Evolutionary conservation across 495 filamentous ascomycete genomes (phyloP).

Genomic region (Penicillium waksmanii): DNA sequence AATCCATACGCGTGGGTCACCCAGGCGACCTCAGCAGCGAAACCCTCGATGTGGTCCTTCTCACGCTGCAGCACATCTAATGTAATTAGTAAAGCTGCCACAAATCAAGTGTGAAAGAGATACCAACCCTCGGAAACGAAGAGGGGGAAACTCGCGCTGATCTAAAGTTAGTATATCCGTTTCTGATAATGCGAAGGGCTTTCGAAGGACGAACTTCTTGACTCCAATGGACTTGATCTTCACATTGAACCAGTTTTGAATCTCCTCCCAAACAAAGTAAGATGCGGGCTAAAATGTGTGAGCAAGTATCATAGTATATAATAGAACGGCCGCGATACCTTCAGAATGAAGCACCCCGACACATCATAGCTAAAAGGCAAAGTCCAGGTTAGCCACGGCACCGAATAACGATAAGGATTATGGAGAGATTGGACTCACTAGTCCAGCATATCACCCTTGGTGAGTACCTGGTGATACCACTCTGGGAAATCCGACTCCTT

Average conservation of each 20-base stretch:
- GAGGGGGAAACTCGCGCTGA: constrained; percentile 87
- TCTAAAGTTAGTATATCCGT: background rate
- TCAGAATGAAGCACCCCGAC: constrained; percentile 93
- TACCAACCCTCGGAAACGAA: constrained; percentile 71
- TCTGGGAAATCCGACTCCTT: constrained; percentile 87
- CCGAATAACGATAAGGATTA: constrained; percentile 13
- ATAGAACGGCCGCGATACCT: constrained; percentile 45
- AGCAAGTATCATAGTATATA: constrained; percentile 3
- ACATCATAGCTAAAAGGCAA: constrained; percentile 63
- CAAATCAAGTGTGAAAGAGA: background rate
- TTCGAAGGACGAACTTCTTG: background rate
- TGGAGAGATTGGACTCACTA: constrained; percentile 45
- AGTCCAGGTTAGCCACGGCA: background rate
- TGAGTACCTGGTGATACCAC: constrained; percentile 85
- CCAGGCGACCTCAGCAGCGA: constrained; percentile 97
- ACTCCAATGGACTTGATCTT: constrained; percentile 63
- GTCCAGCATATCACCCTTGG: constrained; percentile 93
- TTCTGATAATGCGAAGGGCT: background rate
- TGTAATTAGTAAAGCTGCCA: background rate
- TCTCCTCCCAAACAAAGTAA: constrained; percentile 91
- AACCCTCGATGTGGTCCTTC: constrained; percentile 97
- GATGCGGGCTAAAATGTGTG: constrained; percentile 59
- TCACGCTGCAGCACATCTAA: constrained; percentile 84
- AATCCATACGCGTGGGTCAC: constrained; percentile 85
- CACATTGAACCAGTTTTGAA: constrained; percentile 85